Percentiles rank a stretch among this genome's conserved stretches.
Conservation (phyloP, 768 basidiomycete genomes). For the Melanogaster broomeanus region DNA sequence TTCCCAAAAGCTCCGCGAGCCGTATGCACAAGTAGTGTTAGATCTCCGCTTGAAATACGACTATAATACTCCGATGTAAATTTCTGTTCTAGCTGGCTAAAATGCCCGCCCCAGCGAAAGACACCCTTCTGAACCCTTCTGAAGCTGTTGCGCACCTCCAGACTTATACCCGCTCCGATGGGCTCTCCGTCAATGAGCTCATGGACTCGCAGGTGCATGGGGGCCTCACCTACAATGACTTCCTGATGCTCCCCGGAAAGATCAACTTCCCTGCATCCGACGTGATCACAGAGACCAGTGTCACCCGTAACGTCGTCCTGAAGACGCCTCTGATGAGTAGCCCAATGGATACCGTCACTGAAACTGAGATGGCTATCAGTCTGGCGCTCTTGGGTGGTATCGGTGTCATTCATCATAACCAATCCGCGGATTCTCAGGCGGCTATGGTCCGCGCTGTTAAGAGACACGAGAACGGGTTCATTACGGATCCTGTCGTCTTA, state of each 20-base stretch:
- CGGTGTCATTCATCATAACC: slow-evolving; percentile 98
- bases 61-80: slow-evolving; percentile 5
- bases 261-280: slow-evolving; percentile 88
- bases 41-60: slow-evolving; percentile 15
- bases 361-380: slow-evolving; percentile 89
- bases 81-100: slow-evolving; percentile 26
- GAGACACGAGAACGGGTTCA: slow-evolving; percentile 98
- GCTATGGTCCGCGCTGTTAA: slow-evolving; percentile 98
- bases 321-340: slow-evolving; percentile 98
- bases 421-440: slow-evolving; percentile 80
- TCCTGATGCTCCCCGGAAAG: slow-evolving; percentile 91
- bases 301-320: slow-evolving; percentile 88
- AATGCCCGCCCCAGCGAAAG: slow-evolving; percentile 33
- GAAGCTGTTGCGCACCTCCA: slow-evolving; percentile 76
- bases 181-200: slow-evolving; percentile 80
- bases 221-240: slow-evolving; percentile 97
- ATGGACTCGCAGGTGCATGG: slow-evolving; percentile 87
- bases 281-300: slow-evolving; percentile 79
- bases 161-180: slow-evolving; percentile 73
- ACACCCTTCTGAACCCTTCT: slow-evolving; percentile 60
- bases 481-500: slow-evolving; percentile 90
- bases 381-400: slow-evolving; percentile 96
- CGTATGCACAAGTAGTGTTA: too few relatives aligned
- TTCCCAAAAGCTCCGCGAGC: too few relatives aligned
- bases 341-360: slow-evolving; percentile 99